Conservation (phyloP, 495 filamentous ascomycete genomes). For the Penicillium daleae region DNA sequence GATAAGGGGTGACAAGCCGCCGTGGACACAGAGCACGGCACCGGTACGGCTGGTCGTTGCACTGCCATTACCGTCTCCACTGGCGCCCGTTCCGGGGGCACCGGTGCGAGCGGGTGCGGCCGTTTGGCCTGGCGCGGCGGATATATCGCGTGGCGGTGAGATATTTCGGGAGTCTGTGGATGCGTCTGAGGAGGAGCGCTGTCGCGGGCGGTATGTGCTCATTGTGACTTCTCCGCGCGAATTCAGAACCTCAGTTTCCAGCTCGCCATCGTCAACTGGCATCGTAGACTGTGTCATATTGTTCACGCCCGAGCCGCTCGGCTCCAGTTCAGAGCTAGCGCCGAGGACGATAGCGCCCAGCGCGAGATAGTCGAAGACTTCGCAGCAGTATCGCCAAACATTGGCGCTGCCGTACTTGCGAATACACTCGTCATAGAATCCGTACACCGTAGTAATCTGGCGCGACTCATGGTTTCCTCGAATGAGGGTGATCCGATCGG, state of each 20-base stretch:
- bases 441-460: constrained; percentile 97
- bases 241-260: constrained; percentile 92
- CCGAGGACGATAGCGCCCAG: constrained; percentile 93
- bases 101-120: constrained; percentile 56
- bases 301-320: constrained; percentile 46
- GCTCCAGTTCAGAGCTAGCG: constrained; percentile 72
- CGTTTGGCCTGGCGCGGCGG: constrained; percentile 43
- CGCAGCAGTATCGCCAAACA: constrained; percentile 98
- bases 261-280: constrained; percentile 63
- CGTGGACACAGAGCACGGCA: constrained; percentile 93
- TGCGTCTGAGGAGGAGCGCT: constrained; percentile 36
- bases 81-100: constrained; percentile 78
- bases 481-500: constrained; percentile 95
- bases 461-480: constrained; percentile 96
- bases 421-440: constrained; percentile 98
- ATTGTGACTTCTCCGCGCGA: constrained; percentile 76
- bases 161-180: constrained; percentile 43
- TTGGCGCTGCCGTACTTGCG: constrained; percentile 97
- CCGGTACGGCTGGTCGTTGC: constrained; percentile 62
- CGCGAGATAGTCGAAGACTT: constrained; percentile 97
- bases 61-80: constrained; percentile 65
- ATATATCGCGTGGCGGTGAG: constrained; percentile 51
- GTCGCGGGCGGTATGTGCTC: constrained; percentile 62
- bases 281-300: constrained; percentile 51
- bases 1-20: constrained; percentile 87